Evolutionary conservation across 2,329 filamentous ascomycete genomes (phyloP).

Genomic region (Aureobasidium sp.): DNA sequence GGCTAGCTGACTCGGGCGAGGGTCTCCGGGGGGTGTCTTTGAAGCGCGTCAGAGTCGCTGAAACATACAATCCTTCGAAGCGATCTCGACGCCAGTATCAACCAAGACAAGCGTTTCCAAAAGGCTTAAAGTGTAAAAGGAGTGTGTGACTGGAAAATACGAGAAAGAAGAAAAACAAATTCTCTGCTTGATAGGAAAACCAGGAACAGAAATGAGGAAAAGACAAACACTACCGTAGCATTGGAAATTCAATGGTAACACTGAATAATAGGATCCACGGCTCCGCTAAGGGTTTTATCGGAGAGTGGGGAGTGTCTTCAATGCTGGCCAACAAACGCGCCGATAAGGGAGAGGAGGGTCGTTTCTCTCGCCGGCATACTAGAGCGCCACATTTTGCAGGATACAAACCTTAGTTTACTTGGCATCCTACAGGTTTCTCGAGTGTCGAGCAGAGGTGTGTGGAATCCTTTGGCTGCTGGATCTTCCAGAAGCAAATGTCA

Average conservation of each 20-base stretch:
- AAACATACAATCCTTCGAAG: constrained; percentile 10
- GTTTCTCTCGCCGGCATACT: background rate
- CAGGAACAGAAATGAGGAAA: background rate
- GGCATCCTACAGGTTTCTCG: background rate
- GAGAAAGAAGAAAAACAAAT: background rate
- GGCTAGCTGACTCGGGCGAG: constrained; percentile 11
- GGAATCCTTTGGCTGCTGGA: constrained; percentile 1
- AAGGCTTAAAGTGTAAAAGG: constrained; percentile 5
- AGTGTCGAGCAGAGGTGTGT: background rate
- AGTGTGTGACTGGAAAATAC: background rate
- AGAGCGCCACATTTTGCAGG: constrained; percentile 6
- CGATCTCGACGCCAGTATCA: constrained; percentile 7
- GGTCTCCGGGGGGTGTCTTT: background rate
- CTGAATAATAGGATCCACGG: constrained; percentile 6
- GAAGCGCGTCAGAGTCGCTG: constrained; percentile 1
- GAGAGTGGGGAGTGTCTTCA: background rate
- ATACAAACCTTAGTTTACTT: constrained; percentile 3
- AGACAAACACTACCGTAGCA: constrained; percentile 6
- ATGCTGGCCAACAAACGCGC: constrained; percentile 3
- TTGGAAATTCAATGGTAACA: constrained; percentile 3
- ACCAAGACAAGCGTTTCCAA: constrained; percentile 1
- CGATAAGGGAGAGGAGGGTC: constrained; percentile 7
- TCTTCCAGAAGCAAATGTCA: constrained; percentile 4
- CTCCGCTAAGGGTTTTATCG: constrained; percentile 10
- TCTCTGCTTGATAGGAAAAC: background rate